A percentile compares a stretch with the other conserved stretches of the same genome.
Conservation (phyloP, 164 flowering plant species). For the Houttuynia cordata region DNA sequence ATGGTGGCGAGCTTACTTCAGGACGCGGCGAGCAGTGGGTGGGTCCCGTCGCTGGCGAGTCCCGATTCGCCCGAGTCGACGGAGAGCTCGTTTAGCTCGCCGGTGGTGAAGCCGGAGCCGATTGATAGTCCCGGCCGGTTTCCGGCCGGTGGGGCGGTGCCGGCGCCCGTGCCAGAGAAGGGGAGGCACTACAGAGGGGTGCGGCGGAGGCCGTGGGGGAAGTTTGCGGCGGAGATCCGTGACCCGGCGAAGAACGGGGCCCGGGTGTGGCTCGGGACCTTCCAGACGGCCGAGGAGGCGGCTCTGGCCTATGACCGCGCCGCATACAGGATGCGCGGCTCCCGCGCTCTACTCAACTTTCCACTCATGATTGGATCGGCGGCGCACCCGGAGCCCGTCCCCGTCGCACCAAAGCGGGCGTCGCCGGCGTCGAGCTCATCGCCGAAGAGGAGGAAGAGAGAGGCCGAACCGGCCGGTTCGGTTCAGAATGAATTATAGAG, state of each 20-base stretch:
- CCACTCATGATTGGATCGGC: constrained; percentile 20
- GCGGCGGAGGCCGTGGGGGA: constrained; percentile 38
- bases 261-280: constrained; percentile 40
- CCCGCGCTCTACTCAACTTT: constrained; percentile 32
- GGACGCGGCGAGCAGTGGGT: constrained; percentile 54
- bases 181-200: constrained; percentile 39
- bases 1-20: constrained; percentile 44
- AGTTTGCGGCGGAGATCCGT: constrained; percentile 32
- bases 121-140: constrained; percentile 4
- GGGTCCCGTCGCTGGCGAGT: constrained; percentile 32
- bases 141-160: not conserved
- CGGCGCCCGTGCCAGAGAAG: constrained; percentile 8
- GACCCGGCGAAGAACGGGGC: constrained; percentile 44
- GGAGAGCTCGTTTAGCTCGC: not conserved
- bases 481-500: constrained; percentile 1
- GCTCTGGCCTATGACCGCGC: constrained; percentile 37
- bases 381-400: not conserved
- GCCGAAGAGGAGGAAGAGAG: constrained; percentile 17
- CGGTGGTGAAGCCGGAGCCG: constrained; percentile 19
- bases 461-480: not conserved
- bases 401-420: not conserved
- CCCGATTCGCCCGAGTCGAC: not conserved
- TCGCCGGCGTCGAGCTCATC: constrained; percentile 5
- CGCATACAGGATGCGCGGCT: constrained; percentile 34
- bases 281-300: constrained; percentile 37